Evolutionary conservation across 805 yeast species (phyloP).

Genomic region (Candida rishiriensis): DNA sequence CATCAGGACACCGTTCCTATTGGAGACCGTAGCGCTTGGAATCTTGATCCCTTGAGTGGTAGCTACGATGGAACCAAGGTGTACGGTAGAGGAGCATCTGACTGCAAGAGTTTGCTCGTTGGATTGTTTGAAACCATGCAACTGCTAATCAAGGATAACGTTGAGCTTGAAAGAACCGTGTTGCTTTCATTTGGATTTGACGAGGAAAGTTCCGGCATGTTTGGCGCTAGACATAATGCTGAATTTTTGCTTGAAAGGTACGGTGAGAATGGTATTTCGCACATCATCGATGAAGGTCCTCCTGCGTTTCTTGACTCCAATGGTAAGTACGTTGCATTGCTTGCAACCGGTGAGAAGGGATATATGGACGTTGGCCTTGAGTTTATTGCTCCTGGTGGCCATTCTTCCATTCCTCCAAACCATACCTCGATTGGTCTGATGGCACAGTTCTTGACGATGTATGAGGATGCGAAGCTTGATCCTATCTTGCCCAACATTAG

Average conservation of each 20-base stretch:
- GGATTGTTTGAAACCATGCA: conserved; percentile 34
- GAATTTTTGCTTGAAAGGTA: conserved; percentile 31
- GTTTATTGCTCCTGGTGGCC: conserved; percentile 46
- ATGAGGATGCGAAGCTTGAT: conserved; percentile 36
- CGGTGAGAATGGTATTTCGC: conserved; percentile 40
- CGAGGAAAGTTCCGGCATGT: conserved; percentile 35
- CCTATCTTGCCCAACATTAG: conserved; percentile 37
- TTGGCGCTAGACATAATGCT: conserved; percentile 35
- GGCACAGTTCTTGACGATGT: conserved; percentile 34
- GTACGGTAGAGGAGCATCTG: conserved; percentile 39
- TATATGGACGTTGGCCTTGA: conserved; percentile 37
- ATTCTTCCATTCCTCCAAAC: conserved; percentile 45
- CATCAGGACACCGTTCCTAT: conserved; percentile 54
- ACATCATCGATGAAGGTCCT: conserved; percentile 43
- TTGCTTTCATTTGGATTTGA: conserved; percentile 47
- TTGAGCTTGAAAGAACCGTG: conserved; percentile 40
- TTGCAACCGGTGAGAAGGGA: conserved; percentile 49
- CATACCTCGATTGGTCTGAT: conserved; percentile 46
- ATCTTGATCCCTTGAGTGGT: conserved; percentile 34
- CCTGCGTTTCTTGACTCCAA: conserved; percentile 31
- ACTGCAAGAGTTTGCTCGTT: conserved; percentile 40
- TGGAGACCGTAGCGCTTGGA: conserved; percentile 38
- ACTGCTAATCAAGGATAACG: conserved; percentile 27
- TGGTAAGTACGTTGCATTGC: conserved; percentile 38
- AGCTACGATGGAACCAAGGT: conserved; percentile 34